A percentile compares a stretch with the other conserved stretches of the same genome.
Conservation (phyloP, 805 yeast species). For the Cyberlindnera suaveolens region DNA sequence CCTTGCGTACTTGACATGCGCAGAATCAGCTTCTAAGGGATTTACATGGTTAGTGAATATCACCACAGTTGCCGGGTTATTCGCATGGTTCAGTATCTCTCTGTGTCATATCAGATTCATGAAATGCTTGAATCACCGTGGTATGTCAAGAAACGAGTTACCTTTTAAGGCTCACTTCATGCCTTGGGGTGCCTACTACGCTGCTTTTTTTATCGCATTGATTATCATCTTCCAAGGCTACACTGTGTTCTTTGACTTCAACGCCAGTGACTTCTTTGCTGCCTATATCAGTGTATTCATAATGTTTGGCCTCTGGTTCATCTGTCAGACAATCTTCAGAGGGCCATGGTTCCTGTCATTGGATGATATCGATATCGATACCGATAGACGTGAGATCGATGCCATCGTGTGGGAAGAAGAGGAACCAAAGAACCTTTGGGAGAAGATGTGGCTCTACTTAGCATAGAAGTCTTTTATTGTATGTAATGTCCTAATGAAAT, state of each 20-base stretch:
- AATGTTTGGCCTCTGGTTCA: constrained; percentile 49
- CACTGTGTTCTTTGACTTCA: constrained; percentile 50
- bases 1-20: constrained; percentile 51
- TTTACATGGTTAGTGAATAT: constrained; percentile 71
- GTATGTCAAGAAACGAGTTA: constrained; percentile 58
- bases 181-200: constrained; percentile 65
- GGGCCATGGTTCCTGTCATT: constrained; percentile 33
- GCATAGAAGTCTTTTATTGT: constrained; percentile 2
- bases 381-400: constrained; percentile 24
- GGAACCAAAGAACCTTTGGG: constrained; percentile 46
- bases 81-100: constrained; percentile 68
- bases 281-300: constrained; percentile 70
- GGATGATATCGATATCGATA: constrained; percentile 22
- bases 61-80: constrained; percentile 68
- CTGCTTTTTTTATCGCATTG: constrained; percentile 45
- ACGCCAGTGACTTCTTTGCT: constrained; percentile 50
- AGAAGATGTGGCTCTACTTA: constrained; percentile 41
- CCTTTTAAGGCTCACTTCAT: constrained; percentile 69
- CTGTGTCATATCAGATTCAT: constrained; percentile 67
- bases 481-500: too few species aligned
- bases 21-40: constrained; percentile 48
- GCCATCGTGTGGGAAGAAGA: constrained; percentile 51
- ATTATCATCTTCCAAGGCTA: constrained; percentile 73
- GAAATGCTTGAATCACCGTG: constrained; percentile 54
- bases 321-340: constrained; percentile 47